These are phyloP conservation scores for Leptographium procerum DNA, from an alignment of 2,329 filamentous ascomycete species.

Conservation along the genomic window DNA sequence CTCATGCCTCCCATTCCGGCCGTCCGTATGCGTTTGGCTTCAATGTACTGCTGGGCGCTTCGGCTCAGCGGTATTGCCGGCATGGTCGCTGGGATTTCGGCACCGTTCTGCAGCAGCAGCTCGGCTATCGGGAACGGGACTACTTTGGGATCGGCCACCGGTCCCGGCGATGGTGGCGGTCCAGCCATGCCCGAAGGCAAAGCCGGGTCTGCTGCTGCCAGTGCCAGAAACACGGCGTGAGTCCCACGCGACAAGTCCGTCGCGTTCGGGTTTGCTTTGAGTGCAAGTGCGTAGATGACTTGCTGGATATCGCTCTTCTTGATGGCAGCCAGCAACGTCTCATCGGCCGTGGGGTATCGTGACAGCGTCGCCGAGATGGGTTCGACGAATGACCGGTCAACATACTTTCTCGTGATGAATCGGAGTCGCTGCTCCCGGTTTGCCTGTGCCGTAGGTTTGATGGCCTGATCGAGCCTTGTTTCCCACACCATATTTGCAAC, in stretches of 20 bases:
- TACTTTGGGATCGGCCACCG: constrained; percentile 35
- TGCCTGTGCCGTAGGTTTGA: constrained; percentile 66
- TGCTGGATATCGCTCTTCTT: constrained; percentile 95
- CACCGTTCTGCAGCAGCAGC: constrained; percentile 84
- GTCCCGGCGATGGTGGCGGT: constrained; percentile 6
- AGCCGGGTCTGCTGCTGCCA: constrained; percentile 86
- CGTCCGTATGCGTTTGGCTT: constrained; percentile 53
- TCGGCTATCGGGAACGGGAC: constrained; percentile 83
- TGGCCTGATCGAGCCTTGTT: constrained; percentile 59
- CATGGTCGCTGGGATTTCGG: constrained; percentile 64
- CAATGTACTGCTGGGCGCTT: constrained; percentile 72
- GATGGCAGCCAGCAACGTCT: constrained; percentile 81
- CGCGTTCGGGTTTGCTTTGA: constrained; percentile 78
- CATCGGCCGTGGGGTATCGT: constrained; percentile 67
- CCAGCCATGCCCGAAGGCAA: constrained; percentile 7
- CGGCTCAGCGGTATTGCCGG: constrained; percentile 76
- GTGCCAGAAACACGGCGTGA: constrained; percentile 78
- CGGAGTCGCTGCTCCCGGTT: constrained; percentile 82
- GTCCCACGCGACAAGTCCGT: constrained; percentile 79
- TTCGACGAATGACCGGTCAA: constrained; percentile 71
- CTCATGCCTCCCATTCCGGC: not conserved
- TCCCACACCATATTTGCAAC: constrained; percentile 98
- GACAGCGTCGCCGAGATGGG: constrained; percentile 65
- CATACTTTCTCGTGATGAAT: constrained; percentile 94
- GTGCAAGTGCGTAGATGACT: constrained; percentile 79